These are phyloP conservation scores for Wallacemonas rigidus DNA, from an alignment of 208 protist genomes.

Conservation along the genomic window DNA sequence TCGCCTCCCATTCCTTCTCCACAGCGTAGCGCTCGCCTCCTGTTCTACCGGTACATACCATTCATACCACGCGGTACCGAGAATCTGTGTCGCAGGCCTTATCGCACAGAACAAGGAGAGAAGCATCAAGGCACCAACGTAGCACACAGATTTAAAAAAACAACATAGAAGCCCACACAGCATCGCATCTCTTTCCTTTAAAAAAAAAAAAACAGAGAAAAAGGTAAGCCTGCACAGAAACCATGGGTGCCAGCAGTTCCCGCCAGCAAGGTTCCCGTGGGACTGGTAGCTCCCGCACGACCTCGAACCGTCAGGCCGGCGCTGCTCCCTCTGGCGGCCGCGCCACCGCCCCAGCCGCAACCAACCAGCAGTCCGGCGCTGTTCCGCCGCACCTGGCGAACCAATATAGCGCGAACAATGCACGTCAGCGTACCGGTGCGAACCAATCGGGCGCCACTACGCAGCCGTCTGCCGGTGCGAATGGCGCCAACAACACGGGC, in stretches of 20 bases:
- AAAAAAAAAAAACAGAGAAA: slow-evolving; percentile 2
- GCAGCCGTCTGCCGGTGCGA: slow-evolving; percentile 30
- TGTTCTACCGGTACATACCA: no score
- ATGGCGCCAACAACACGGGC: slow-evolving; percentile 27
- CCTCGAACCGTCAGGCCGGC: background rate
- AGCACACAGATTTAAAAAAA: background rate
- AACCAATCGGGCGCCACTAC: slow-evolving; percentile 15
- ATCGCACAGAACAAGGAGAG: background rate
- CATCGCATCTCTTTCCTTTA: no score
- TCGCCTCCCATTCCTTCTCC: no score
- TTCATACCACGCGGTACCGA: no score
- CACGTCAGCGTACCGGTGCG: slow-evolving; percentile 17
- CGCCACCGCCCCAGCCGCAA: background rate
- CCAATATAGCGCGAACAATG: slow-evolving; percentile 22
- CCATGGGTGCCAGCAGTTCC: slow-evolving; percentile 27
- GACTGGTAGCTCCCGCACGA: background rate
- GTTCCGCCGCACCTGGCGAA: slow-evolving; percentile 15
- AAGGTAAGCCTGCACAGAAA: background rate
- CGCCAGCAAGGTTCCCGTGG: slow-evolving; percentile 10
- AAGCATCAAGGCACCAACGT: background rate
- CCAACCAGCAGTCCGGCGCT: background rate
- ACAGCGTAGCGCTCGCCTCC: no score
- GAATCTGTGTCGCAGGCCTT: no score
- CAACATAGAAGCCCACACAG: background rate
- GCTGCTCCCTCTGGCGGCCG: slow-evolving; percentile 2